A percentile compares a stretch with the other conserved stretches of the same genome.
Conservation (phyloP, 2,329 filamentous ascomycete genomes). For the Knoxdaviesia capensis region DNA sequence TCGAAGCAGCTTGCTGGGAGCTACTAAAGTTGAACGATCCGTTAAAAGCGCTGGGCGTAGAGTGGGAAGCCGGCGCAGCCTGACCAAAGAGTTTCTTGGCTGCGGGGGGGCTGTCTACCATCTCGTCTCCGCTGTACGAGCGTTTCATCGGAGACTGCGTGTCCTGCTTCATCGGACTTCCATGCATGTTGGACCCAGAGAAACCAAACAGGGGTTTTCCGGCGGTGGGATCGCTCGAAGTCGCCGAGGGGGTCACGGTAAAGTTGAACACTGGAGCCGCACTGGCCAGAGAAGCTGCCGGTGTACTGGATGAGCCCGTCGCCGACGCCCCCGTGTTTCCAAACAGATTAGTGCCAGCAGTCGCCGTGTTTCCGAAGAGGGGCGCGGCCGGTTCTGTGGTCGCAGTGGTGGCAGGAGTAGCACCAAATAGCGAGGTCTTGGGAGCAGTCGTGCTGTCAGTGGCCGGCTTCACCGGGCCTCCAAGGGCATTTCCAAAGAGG, state of each 20-base stretch:
- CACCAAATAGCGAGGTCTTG: slow-evolving; percentile 13
- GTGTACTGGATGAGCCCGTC: background rate
- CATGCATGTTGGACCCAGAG: slow-evolving; percentile 18
- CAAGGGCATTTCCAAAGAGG: slow-evolving; percentile 6
- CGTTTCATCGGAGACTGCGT: slow-evolving; percentile 7
- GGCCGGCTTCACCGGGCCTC: background rate
- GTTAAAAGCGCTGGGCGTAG: slow-evolving; percentile 2
- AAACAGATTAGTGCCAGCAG: slow-evolving; percentile 11
- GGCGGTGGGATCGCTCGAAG: slow-evolving; percentile 6
- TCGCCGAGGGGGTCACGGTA: background rate
- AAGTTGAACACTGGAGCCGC: slow-evolving; percentile 2
- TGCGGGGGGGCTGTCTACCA: slow-evolving; percentile 4
- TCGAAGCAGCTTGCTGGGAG: slow-evolving; percentile 7
- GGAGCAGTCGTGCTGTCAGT: slow-evolving; percentile 1
- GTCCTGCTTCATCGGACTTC: slow-evolving; percentile 22
- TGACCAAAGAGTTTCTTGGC: slow-evolving; percentile 7
- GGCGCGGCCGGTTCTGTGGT: background rate
- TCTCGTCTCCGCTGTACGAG: slow-evolving; percentile 1
- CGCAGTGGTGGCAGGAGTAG: slow-evolving; percentile 6
- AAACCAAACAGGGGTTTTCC: slow-evolving; percentile 17
- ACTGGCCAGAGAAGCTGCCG: slow-evolving; percentile 1
- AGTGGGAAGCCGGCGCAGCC: background rate
- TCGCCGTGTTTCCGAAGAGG: slow-evolving; percentile 1
- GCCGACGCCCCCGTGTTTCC: slow-evolving; percentile 5
- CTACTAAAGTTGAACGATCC: slow-evolving; percentile 20